Conservation (phyloP, 495 filamentous ascomycete species). For the Xeromyces bisporus region DNA sequence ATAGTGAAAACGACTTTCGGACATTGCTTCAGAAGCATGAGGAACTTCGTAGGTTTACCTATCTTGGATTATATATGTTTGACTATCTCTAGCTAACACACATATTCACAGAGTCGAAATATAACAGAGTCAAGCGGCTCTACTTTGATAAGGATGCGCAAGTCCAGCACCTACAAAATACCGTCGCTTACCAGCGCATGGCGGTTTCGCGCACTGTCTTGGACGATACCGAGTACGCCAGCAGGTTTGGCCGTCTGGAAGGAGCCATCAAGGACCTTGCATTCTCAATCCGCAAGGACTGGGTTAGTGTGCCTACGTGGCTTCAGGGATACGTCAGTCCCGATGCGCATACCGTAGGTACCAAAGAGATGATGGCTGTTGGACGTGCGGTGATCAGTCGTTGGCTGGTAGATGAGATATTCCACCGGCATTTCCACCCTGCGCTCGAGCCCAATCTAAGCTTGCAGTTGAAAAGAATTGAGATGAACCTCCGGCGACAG, state of each 20-base stretch:
- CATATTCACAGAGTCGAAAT: conserved; percentile 59
- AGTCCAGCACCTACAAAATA: conserved; percentile 90
- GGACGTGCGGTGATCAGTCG: conserved; percentile 79
- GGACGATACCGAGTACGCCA: conserved; percentile 88
- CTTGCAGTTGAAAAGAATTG: conserved; percentile 64
- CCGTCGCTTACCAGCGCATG: conserved; percentile 85
- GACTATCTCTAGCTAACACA: background rate
- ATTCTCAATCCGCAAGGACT: conserved; percentile 88
- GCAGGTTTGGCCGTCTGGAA: conserved; percentile 79
- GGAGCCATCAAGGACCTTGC: conserved; percentile 89
- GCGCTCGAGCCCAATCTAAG: conserved; percentile 60
- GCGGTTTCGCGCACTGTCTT: conserved; percentile 87
- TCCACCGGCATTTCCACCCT: conserved; percentile 84
- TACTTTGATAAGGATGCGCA: conserved; percentile 94
- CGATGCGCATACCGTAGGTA: conserved; percentile 64
- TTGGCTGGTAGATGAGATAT: conserved; percentile 84
- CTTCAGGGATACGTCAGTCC: conserved; percentile 59
- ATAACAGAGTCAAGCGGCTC: conserved; percentile 91
- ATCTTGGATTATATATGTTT: background rate
- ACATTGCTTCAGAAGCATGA: conserved; percentile 1
- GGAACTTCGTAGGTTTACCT: conserved; percentile 1
- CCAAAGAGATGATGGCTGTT: conserved; percentile 92
- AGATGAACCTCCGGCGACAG: conserved; percentile 66
- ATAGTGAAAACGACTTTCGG: conserved; percentile 1
- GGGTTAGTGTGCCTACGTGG: conserved; percentile 67